phyloP scores from a whole-genome alignment of 108 stramenopile genomes.

The Craspedostauros australis region DNA sequence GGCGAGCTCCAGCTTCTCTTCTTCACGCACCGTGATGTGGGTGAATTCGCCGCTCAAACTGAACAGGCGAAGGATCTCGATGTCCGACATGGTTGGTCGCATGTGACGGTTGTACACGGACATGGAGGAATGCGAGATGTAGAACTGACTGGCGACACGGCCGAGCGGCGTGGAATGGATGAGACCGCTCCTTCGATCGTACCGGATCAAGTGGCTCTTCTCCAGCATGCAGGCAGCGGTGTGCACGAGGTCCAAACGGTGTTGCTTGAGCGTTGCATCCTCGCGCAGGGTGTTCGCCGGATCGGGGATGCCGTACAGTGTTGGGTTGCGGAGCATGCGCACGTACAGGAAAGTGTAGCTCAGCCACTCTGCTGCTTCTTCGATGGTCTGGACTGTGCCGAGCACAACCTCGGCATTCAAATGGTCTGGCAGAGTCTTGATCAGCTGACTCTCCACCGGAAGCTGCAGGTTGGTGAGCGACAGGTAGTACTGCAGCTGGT shows the following conservation, averaged over 20 bases:
- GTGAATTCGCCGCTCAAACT: constrained; percentile 94
- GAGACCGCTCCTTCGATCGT: constrained; percentile 90
- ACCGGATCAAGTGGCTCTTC: constrained; percentile 87
- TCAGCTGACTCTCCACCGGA: constrained; percentile 97
- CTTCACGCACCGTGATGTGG: constrained; percentile 94
- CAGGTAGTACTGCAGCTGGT: constrained; percentile 98
- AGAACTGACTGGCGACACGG: constrained; percentile 95
- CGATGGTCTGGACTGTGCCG: constrained; percentile 86
- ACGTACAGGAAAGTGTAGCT: constrained; percentile 98
- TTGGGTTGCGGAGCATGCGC: constrained; percentile 94
- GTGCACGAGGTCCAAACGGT: constrained; percentile 90
- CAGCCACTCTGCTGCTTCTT: constrained; percentile 96
- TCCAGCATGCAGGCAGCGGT: constrained; percentile 89
- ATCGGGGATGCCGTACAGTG: constrained; percentile 78
- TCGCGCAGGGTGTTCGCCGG: constrained; percentile 59
- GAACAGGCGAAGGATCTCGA: constrained; percentile 96
- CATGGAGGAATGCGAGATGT: constrained; percentile 96
- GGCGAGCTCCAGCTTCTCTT: constrained; percentile 95
- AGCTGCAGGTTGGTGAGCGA: constrained; percentile 98
- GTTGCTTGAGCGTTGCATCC: constrained; percentile 85
- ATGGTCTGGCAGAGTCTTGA: constrained; percentile 92
- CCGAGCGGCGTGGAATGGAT: constrained; percentile 94
- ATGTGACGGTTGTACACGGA: constrained; percentile 92
- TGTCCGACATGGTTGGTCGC: constrained; percentile 95
- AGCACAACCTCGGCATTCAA: constrained; percentile 97